Evolutionary conservation across 2,329 filamentous ascomycete genomes (phyloP), one percentile per base, ranked within the genome.

Genomic region (Ilyonectria sp.): DNA sequence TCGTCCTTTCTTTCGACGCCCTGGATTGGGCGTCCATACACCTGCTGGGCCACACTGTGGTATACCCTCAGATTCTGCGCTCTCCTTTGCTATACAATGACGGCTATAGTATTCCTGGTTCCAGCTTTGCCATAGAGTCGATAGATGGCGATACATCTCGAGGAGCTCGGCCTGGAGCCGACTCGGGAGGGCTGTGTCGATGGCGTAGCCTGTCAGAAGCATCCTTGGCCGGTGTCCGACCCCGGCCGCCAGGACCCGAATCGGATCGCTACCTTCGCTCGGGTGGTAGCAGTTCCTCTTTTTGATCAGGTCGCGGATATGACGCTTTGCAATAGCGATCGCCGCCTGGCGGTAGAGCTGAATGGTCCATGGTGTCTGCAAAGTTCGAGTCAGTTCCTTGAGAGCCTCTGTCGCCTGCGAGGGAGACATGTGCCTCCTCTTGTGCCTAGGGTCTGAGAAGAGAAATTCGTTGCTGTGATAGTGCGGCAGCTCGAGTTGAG

Each of bases 261-360:
- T 52, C 6, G 29, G 57, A 31, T 37, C 15, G 46, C 31, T 50
- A 11, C 52, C 52, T 6, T 57, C 35, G 19, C 19, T 15, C 29
- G 43, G 52, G 19, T 50, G 44, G 52, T 57, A 63, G 29, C 17
- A 55, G 31, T 57, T 57, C 23, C 13, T 56, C 31, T 37, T 49
- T n/a, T 57, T 43, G 6, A 57, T 47, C 35, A 26, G 13, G 47
- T 49, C 31, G 13, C 53, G 35, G 19, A 56, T 54, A 50, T 55
- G 57, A 21, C 40, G 37, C 60, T 58, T 63, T 21, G 60, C 35
- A 57, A 63, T 58, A 37, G 60, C 50, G 8, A 63, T 35, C 15
- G 37, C 60, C 43, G 50, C 50, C 31, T 54, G 26, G 15, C 50
- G n/a, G 33, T 54, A 54, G 21, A 54, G 31, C n/a, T 8, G n/a